A percentile compares a stretch with the other conserved stretches of the same genome.
These are phyloP conservation scores for Massariosphaeria phaeospora DNA, from an alignment of 495 filamentous ascomycete genomes.

Conservation along the genomic window DNA sequence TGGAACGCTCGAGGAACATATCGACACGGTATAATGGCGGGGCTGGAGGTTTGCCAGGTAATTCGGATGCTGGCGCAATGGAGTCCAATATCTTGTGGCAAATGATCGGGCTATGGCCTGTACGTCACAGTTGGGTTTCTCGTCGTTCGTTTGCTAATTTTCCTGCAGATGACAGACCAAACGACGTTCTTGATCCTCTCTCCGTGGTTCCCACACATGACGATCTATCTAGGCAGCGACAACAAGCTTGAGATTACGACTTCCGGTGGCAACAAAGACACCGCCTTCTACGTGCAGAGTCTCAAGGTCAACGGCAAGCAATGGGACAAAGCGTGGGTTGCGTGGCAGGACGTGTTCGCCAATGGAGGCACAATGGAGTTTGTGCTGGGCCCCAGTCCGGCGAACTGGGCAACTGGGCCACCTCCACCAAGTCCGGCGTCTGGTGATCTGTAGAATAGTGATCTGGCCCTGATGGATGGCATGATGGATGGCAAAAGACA, in stretches of 20 bases:
- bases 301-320: conserved; percentile 32
- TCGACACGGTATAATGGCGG: conserved; percentile 49
- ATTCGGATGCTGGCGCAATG: conserved; percentile 67
- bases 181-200: conserved; percentile 60
- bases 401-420: conserved; percentile 53
- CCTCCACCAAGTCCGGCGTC: conserved; percentile 56
- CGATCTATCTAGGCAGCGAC: conserved; percentile 52
- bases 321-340: conserved; percentile 58
- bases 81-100: conserved; percentile 66
- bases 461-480: not conserved
- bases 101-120: conserved; percentile 65
- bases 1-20: conserved; percentile 51
- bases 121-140: conserved; percentile 32
- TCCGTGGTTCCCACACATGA: conserved; percentile 58
- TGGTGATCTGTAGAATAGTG: conserved; percentile 14
- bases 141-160: not conserved
- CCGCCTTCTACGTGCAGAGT: conserved; percentile 30
- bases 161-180: conserved; percentile 46
- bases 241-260: conserved; percentile 55
- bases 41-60: conserved; percentile 55
- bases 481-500: not conserved
- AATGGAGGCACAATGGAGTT: conserved; percentile 61
- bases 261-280: conserved; percentile 41
- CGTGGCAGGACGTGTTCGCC: conserved; percentile 59
- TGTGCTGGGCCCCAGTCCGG: conserved; percentile 51